Conservation (phyloP, 2,329 filamentous ascomycete species). For the Davidsoniella virescens region DNA sequence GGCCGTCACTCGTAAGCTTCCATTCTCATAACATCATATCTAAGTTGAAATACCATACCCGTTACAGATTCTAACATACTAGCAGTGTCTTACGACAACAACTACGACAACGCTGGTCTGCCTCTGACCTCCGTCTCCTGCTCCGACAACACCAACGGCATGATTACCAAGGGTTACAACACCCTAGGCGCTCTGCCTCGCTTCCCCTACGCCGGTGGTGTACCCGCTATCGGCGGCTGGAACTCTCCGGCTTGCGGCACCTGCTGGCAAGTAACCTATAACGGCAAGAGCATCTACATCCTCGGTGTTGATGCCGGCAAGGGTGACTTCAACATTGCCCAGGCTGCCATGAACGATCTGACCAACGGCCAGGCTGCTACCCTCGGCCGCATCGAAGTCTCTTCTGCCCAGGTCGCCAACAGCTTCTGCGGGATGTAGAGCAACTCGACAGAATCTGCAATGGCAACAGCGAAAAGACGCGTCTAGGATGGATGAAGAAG, state of each 20-base stretch:
- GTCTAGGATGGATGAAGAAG: no score
- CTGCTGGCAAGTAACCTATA: constrained; percentile 40
- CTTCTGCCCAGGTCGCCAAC: constrained; percentile 26
- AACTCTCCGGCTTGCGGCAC: constrained; percentile 41
- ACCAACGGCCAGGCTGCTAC: constrained; percentile 33
- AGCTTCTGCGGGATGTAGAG: constrained; percentile 28
- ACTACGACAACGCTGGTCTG: constrained; percentile 46
- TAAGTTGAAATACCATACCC: not conserved
- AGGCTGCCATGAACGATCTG: constrained; percentile 37
- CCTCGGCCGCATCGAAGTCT: constrained; percentile 37
- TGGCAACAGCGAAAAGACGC: no score
- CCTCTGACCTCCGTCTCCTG: constrained; percentile 44
- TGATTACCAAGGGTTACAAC: constrained; percentile 43
- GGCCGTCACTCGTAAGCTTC: constrained; percentile 21
- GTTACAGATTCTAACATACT: not conserved
- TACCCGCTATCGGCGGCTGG: constrained; percentile 35
- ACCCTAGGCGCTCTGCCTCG: constrained; percentile 33
- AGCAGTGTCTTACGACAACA: constrained; percentile 52
- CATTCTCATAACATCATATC: not conserved
- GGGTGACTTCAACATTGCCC: constrained; percentile 39
- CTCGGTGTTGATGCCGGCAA: constrained; percentile 37
- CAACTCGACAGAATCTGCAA: not conserved
- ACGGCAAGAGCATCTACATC: constrained; percentile 34
- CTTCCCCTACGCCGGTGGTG: constrained; percentile 41
- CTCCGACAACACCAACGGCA: constrained; percentile 51